Base-by-base conservation (phyloP, 164 flowering plant genomes). In the Tinospora cordifolia region DNA sequence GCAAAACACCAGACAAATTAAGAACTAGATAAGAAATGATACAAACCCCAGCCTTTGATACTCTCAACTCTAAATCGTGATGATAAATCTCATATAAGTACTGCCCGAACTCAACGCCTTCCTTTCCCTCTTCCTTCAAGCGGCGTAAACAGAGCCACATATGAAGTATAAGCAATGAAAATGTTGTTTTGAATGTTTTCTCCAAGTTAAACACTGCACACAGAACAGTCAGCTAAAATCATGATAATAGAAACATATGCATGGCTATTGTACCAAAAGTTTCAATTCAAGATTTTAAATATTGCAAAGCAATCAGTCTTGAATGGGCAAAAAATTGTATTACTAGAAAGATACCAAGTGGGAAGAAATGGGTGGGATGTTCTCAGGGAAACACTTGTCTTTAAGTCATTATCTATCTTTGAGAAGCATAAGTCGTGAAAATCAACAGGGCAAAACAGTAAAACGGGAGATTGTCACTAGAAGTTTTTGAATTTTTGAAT, bases 81-180 rank as follows among this genome's bases (percentile, higher is more conserved):
- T 90, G 89, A 83, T 89, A 90, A 59, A 86, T 85, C 83, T 94
- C 99, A 71, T 90, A 94, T 69, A 94, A 24, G 81, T 90, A 88
- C 39, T 94, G 99, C 66, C 98, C 99, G 70, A 92, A 77, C 69
- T 92, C 92, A 84, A 80, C 89, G 70, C 98, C 99, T 74, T 94
- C 99, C 66, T 88, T 82, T 71, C 98, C 99, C 46, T 94, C 98
- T 76, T 86, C 90, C 84, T 90, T 92, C 79, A 94, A 80, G 40
- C 99, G 97, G 47, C 93, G 90, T 65, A 94, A 84, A 79, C 81
- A 85, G 67, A 94, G 87, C 99, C 99, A 94, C 97, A 88, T 94
- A 76, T 94, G 99, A 66, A 94, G 85, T 54, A 92, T 90, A 76
- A 94, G 99, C 80, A 94, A 75, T 1, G 98, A 83, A 73, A 84